Percentiles rank a stretch among this genome's conserved stretches.
phyloP scores from a whole-genome alignment of 768 basidiomycete genomes.

The Pleurotus citrinopileatus region DNA sequence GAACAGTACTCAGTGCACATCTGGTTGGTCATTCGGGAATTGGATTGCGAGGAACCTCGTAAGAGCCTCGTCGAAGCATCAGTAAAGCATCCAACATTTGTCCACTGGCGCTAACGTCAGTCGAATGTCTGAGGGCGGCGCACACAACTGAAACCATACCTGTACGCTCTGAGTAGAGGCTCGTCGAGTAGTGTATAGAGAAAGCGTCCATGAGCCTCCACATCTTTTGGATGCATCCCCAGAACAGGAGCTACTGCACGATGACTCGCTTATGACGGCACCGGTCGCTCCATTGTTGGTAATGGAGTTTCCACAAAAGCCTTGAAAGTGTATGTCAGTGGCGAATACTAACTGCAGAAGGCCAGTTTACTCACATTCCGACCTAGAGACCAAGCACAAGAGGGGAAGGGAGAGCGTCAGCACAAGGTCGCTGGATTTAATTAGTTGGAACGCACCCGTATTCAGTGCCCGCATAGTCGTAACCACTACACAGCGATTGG shows the following conservation, averaged over 20 bases:
- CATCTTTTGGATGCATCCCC: constrained; percentile 16
- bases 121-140: neutral
- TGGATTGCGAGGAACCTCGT: constrained; percentile 17
- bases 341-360: neutral
- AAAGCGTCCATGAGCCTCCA: constrained; percentile 17
- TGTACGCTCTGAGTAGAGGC: neutral
- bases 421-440: neutral
- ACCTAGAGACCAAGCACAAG: neutral
- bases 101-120: constrained; percentile 18
- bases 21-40: constrained; percentile 27
- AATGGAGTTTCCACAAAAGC: constrained; percentile 25
- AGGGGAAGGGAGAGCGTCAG: neutral
- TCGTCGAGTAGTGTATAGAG: constrained; percentile 17
- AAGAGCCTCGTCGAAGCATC: constrained; percentile 29
- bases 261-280: constrained; percentile 15
- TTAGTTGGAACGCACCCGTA: constrained; percentile 23
- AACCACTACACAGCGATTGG: constrained; percentile 27
- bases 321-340: constrained; percentile 11
- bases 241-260: constrained; percentile 19
- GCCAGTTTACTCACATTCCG: constrained; percentile 16
- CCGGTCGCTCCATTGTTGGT: constrained; percentile 31
- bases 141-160: neutral
- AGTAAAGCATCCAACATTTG: constrained; percentile 28
- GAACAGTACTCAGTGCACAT: constrained; percentile 26
- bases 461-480: constrained; percentile 29